Conservation (phyloP, 2,329 filamentous ascomycete species). For the Epichloe amarillans region DNA sequence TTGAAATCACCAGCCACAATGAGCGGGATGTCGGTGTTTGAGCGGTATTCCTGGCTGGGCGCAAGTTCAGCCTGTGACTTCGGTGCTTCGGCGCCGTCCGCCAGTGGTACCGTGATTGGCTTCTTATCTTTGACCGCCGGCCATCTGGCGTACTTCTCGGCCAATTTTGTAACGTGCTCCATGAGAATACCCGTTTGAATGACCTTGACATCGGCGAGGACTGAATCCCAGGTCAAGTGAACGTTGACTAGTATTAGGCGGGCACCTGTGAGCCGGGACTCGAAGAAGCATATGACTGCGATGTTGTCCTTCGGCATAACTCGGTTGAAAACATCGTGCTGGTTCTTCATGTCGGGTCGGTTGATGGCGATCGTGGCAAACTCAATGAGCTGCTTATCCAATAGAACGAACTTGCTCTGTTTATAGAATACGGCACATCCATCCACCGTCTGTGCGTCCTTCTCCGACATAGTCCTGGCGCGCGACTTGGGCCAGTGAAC, state of each 20-base stretch:
- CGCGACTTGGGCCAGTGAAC: slow-evolving; percentile 85
- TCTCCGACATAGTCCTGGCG: slow-evolving; percentile 82
- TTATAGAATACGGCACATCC: slow-evolving; percentile 97
- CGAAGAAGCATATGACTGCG: slow-evolving; percentile 80
- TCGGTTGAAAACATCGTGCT: slow-evolving; percentile 95
- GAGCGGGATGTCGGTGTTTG: slow-evolving; percentile 76
- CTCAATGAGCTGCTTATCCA: slow-evolving; percentile 91
- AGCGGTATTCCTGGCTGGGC: slow-evolving; percentile 76
- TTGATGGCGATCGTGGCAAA: slow-evolving; percentile 88
- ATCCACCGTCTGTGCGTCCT: slow-evolving; percentile 80
- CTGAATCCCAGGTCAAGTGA: slow-evolving; percentile 90
- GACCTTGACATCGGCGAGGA: slow-evolving; percentile 83
- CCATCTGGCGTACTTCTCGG: slow-evolving; percentile 71
- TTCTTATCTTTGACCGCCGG: slow-evolving; percentile 74
- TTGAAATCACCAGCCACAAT: slow-evolving; percentile 95
- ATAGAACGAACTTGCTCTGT: slow-evolving; percentile 79
- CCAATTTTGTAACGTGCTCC: slow-evolving; percentile 77
- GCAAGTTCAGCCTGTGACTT: slow-evolving; percentile 49
- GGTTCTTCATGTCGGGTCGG: slow-evolving; percentile 89
- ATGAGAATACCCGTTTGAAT: slow-evolving; percentile 93
- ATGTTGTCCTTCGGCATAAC: slow-evolving; percentile 99
- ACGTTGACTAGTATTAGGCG: slow-evolving; percentile 87
- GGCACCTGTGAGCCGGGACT: slow-evolving; percentile 81
- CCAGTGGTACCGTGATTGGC: slow-evolving; percentile 31
- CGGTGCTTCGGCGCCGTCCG: slow-evolving; percentile 31